A percentile compares a stretch with the other conserved stretches of the same genome.
phyloP scores from a whole-genome alignment of 2,329 filamentous ascomycete genomes.

The Neofusicoccum kwambonambiense region DNA sequence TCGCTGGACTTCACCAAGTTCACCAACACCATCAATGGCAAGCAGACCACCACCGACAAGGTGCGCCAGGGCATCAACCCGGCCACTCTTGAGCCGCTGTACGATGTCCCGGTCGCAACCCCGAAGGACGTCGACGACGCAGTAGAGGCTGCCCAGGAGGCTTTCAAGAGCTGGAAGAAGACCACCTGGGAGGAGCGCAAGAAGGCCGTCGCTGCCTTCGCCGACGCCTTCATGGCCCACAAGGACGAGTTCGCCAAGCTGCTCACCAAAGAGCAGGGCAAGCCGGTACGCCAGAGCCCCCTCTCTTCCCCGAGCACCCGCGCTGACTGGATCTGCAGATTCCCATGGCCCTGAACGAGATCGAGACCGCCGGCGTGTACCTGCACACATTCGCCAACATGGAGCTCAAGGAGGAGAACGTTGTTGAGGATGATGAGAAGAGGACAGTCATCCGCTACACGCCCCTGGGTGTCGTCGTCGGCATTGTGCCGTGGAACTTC shows the following conservation, averaged over 20 bases:
- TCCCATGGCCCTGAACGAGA: conserved; percentile 23
- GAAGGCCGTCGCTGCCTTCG: conserved; percentile 23
- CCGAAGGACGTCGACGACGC: conserved; percentile 49
- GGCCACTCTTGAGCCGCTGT: conserved; percentile 46
- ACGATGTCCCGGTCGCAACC: conserved; percentile 49
- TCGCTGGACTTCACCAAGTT: conserved; percentile 18
- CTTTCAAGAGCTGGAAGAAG: conserved; percentile 45
- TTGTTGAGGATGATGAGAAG: conserved; percentile 48
- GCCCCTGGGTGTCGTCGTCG: conserved; percentile 44
- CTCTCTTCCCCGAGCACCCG: too few species aligned
- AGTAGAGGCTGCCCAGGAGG: conserved; percentile 44
- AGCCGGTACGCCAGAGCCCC: conserved; percentile 19
- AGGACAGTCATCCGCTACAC: conserved; percentile 47
- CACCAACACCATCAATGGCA: conserved; percentile 50
- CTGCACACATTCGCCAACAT: conserved; percentile 35
- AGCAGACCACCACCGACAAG: conserved; percentile 39
- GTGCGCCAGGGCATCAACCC: conserved; percentile 52
- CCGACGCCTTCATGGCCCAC: conserved; percentile 21
- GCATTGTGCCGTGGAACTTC: conserved; percentile 48
- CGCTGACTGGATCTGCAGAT: conserved; percentile 4
- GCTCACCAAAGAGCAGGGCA: conserved; percentile 28
- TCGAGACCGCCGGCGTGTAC: conserved; percentile 23
- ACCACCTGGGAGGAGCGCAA: conserved; percentile 25
- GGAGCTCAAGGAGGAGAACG: conserved; percentile 39
- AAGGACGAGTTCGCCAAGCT: conserved; percentile 25